These are phyloP conservation scores for Artemisia argyi DNA, from an alignment of 129 eudicot species.

Conservation along the genomic window DNA sequence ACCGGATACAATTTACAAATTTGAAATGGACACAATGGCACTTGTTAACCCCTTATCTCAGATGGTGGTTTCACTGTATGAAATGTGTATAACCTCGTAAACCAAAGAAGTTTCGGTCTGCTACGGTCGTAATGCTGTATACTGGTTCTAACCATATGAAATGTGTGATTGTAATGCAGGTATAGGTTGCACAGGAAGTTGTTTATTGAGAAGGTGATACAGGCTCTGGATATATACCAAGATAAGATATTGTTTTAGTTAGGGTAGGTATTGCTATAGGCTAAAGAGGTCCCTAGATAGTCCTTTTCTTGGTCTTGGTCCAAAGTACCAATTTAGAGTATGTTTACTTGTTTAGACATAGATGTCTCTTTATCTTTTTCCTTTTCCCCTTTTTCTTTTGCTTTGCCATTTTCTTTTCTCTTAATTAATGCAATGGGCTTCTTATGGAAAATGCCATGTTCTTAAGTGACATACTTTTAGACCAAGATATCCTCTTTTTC, in stretches of 20 bases:
- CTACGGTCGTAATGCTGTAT: neutral
- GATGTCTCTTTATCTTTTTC: slow-evolving; percentile 3
- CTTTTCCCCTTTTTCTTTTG: neutral
- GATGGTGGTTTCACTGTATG: too few relatives aligned
- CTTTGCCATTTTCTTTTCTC: neutral
- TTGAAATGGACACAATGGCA: too few relatives aligned
- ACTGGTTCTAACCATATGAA: neutral
- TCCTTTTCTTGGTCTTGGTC: slow-evolving; percentile 14
- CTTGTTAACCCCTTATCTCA: too few relatives aligned
- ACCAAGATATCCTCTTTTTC: neutral
- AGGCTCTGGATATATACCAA: slow-evolving; percentile 82
- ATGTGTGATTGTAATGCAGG: slow-evolving; percentile 51
- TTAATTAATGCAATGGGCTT: slow-evolving; percentile 8
- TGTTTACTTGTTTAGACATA: slow-evolving; percentile 26
- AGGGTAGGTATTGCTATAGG: slow-evolving; percentile 17
- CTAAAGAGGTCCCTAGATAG: slow-evolving; percentile 16
- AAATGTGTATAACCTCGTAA: neutral
- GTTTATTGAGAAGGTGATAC: slow-evolving; percentile 77
- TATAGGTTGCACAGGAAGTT: slow-evolving; percentile 82
- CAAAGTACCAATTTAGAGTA: slow-evolving; percentile 12
- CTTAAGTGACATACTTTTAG: too few relatives aligned
- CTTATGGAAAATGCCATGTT: slow-evolving; percentile 24
- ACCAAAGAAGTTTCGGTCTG: neutral
- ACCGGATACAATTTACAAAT: too few relatives aligned
- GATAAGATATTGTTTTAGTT: slow-evolving; percentile 70